Percentiles rank a stretch among this genome's conserved stretches.
Evolutionary conservation across 2,329 filamentous ascomycete genomes (phyloP).

Genomic region (Karstenula rhodostoma): DNA sequence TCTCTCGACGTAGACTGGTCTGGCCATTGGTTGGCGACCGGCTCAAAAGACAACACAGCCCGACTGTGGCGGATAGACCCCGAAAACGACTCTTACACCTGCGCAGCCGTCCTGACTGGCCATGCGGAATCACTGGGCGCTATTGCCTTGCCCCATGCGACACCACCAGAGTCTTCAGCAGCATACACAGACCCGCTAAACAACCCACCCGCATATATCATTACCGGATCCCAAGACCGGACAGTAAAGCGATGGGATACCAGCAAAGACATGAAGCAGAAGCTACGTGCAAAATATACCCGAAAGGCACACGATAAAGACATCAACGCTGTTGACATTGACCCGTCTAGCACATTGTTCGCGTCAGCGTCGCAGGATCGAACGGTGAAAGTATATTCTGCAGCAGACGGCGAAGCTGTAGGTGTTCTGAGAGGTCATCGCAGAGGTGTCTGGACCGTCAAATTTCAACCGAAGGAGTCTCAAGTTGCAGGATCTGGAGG

Average conservation of each 20-base stretch:
- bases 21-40: conserved; percentile 94
- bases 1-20: conserved; percentile 96
- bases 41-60: conserved; percentile 95
- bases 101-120: conserved; percentile 83
- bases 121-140: conserved; percentile 95
- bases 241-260: conserved; percentile 96
- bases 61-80: conserved; percentile 89
- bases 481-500: conserved; percentile 67
- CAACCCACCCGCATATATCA: conserved; percentile 81
- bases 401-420: conserved; percentile 86
- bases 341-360: conserved; percentile 78
- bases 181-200: conserved; percentile 77
- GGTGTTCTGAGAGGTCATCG: conserved; percentile 93
- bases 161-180: conserved; percentile 72
- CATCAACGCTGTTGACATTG: conserved; percentile 92
- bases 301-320: conserved; percentile 98
- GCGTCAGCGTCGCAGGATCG: conserved; percentile 97
- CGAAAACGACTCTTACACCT: conserved; percentile 75
- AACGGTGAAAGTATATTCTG: conserved; percentile 95
- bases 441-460: conserved; percentile 94
- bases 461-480: conserved; percentile 82
- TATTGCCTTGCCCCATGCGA: conserved; percentile 77
- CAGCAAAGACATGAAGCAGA: conserved; percentile 58
- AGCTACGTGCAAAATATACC: conserved; percentile 77
- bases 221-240: conserved; percentile 94